Evolutionary conservation across 371 early-diverging fungal species (phyloP), one percentile per base, ranked within the genome.

Genomic region (Apophysomyces ossiformis): DNA sequence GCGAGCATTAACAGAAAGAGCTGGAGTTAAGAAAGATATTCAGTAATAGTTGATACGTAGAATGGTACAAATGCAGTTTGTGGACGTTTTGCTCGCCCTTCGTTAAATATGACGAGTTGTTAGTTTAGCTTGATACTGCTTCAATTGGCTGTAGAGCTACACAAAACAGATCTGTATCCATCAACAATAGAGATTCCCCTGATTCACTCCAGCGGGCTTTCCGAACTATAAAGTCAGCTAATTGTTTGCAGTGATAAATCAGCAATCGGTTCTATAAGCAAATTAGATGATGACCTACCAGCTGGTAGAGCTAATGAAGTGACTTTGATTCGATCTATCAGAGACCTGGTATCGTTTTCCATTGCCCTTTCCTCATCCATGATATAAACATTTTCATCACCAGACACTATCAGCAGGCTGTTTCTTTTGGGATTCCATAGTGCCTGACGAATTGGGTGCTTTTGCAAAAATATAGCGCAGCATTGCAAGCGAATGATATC

Each of bases 381-480:
- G 26, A 74, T 61, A 58, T 69, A 88, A n/a, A 90, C 56, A 56
- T 76, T 61, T 9, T 80, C 74, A 46, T 78, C 76, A 1, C 83
- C 87, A 68, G 85, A 84, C 57, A 75, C 81, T 32, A 88, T 69
- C 1, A 83, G 82, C 35, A 89, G 64, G 7, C 72, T 15, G 21
- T 76, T 72, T 7, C 69, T n/a, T 1, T 66, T 4, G 8, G 92
- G 92, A 67, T 89, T 85, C 90, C 91, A 92, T 6, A 62, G 18
- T 0, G 81, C 71, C 18, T 75, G 70, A 38, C 71, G 74, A 18
- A 92, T 77, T 0, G 86, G 74, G 5, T 71, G 46, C 41, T 69
- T 41, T 61, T 90, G 90, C 37, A 72, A 65, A 7, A 92, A 66
- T 12, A 88, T 64, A 18, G 78, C 75, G 8, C 72, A 57, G 61